Percentiles rank a stretch among this genome's conserved stretches.
Evolutionary conservation across 1,284 basidiomycete genomes (phyloP).

Genomic region (Leccinum subrobustum): DNA sequence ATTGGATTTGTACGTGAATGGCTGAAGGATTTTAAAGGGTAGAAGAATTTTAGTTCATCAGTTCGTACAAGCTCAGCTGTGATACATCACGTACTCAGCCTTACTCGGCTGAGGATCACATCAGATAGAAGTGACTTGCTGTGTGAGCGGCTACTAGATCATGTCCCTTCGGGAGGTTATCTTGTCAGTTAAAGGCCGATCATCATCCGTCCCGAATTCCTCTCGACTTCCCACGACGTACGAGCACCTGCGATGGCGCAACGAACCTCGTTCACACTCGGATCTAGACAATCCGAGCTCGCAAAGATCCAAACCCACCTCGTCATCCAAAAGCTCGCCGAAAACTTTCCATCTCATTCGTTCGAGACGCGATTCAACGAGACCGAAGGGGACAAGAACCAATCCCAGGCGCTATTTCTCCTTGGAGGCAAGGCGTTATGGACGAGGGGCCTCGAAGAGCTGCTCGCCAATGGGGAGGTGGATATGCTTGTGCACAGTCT

Average conservation of each 20-base stretch:
- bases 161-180: background rate
- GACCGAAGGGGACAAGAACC: conserved; percentile 91
- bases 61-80: background rate
- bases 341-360: conserved; percentile 42
- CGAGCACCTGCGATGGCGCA: conserved; percentile 15
- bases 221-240: background rate
- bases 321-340: conserved; percentile 59
- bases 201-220: background rate
- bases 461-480: conserved; percentile 68
- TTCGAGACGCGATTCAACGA: conserved; percentile 86
- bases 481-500: conserved; percentile 94
- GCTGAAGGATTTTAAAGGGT: conserved; percentile 62
- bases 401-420: conserved; percentile 76
- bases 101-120: background rate
- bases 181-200: background rate
- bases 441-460: conserved; percentile 94
- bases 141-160: background rate
- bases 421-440: conserved; percentile 89
- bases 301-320: conserved; percentile 85
- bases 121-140: background rate
- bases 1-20: conserved; percentile 80
- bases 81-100: background rate
- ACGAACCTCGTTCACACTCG: conserved; percentile 56
- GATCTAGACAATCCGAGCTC: conserved; percentile 83
- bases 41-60: background rate